Evolutionary conservation across 306 rosid species (phyloP).

Genomic region (Adenanthera pavonina): DNA sequence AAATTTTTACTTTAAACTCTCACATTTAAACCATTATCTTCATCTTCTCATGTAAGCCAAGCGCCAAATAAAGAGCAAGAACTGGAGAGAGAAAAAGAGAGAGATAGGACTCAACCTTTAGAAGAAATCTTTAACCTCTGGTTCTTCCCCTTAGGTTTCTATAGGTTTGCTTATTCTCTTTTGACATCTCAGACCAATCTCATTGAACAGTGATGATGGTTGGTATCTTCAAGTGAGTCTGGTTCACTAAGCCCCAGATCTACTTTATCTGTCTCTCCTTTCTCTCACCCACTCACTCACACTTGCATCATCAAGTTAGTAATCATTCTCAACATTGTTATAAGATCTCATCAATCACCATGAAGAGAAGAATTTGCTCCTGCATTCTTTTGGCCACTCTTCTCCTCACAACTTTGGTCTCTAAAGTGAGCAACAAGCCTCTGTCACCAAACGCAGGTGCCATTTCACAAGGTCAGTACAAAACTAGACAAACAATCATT

Average conservation of each 20-base stretch:
- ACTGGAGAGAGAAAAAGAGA: background rate
- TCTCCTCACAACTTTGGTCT: slow-evolving; percentile 22
- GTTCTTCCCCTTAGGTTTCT: background rate
- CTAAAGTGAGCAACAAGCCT: slow-evolving; percentile 14
- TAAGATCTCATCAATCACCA: slow-evolving; percentile 16
- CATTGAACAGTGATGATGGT: background rate
- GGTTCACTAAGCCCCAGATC: slow-evolving; percentile 12
- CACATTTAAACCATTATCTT: background rate
- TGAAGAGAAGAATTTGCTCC: slow-evolving; percentile 38
- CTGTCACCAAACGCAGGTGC: slow-evolving; percentile 29
- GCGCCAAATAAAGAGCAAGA: background rate
- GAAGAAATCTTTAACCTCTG: background rate
- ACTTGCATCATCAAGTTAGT: background rate
- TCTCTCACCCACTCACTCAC: background rate
- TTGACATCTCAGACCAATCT: background rate
- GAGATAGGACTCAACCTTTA: background rate
- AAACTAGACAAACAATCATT: background rate
- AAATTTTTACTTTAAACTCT: background rate
- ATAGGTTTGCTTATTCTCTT: background rate
- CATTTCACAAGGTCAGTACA: slow-evolving; percentile 46
- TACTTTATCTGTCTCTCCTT: background rate
- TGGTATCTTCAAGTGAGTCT: slow-evolving; percentile 30
- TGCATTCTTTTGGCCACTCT: slow-evolving; percentile 34
- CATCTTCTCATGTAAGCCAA: background rate
- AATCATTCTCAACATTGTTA: slow-evolving; percentile 20